A percentile compares a stretch with the other conserved stretches of the same genome.
These are phyloP conservation scores for Neonectria faginata DNA, from an alignment of 2,329 filamentous ascomycete species.

Conservation along the genomic window DNA sequence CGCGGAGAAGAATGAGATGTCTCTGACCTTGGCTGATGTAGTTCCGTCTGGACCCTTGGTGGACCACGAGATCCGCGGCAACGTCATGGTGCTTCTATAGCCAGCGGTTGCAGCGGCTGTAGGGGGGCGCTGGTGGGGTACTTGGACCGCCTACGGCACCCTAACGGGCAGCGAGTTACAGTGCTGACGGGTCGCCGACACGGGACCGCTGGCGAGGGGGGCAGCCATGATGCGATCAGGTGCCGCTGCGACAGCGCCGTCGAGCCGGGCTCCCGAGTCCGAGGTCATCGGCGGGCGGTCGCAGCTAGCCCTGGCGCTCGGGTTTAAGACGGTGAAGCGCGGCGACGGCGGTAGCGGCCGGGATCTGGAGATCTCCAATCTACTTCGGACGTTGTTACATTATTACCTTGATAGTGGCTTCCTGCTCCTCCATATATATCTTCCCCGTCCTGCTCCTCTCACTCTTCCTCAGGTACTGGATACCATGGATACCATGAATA, in stretches of 20 bases:
- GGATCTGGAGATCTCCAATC: background rate
- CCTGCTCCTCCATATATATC: background rate
- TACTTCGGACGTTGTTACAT: no score
- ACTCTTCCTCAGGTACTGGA: no score
- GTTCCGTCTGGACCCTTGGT: background rate
- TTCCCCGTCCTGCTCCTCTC: background rate
- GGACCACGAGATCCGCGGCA: conserved; percentile 10
- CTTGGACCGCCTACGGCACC: background rate
- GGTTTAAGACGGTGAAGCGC: background rate
- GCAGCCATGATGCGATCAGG: conserved; percentile 3
- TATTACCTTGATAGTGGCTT: background rate
- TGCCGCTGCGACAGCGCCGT: background rate
- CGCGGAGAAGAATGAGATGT: background rate
- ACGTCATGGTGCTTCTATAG: conserved; percentile 24
- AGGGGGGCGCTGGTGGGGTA: background rate
- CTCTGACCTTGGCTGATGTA: conserved; percentile 11
- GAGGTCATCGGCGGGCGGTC: conserved; percentile 2
- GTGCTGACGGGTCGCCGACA: background rate
- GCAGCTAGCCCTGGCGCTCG: background rate
- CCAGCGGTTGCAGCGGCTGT: conserved; percentile 18
- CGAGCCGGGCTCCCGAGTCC: background rate
- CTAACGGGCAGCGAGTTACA: background rate
- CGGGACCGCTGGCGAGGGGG: background rate
- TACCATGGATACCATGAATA: no score
- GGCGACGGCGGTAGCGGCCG: no score